Evolutionary conservation across 192 early-diverging fungal species (phyloP).

Genomic region (Backusella sp.): DNA sequence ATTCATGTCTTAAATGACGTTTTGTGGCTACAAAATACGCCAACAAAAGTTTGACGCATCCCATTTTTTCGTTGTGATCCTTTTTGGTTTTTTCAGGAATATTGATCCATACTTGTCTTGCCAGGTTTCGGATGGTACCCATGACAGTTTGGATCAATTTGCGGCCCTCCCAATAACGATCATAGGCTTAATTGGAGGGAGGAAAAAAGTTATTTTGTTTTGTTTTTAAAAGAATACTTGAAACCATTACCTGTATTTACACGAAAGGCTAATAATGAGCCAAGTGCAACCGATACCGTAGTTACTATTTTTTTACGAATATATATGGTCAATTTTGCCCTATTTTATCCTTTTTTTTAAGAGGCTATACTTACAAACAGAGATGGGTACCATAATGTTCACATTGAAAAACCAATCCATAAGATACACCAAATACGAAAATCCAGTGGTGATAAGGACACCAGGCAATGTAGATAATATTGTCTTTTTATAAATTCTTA

Average conservation of each 20-base stretch:
- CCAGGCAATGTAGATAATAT: slow-evolving; percentile 21
- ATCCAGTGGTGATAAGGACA: slow-evolving; percentile 17
- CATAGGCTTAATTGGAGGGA: slow-evolving; percentile 36
- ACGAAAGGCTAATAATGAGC: slow-evolving; percentile 79
- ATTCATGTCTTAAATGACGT: slow-evolving; percentile 65
- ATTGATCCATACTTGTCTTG: slow-evolving; percentile 69
- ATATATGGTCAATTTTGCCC: neutral
- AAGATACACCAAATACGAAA: slow-evolving; percentile 16
- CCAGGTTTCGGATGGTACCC: slow-evolving; percentile 65
- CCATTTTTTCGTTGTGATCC: slow-evolving; percentile 54
- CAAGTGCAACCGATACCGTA: slow-evolving; percentile 54
- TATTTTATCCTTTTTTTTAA: too few species aligned
- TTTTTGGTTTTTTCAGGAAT: slow-evolving; percentile 43
- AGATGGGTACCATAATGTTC: slow-evolving; percentile 15
- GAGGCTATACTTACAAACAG: slow-evolving; percentile 15
- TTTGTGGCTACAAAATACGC: slow-evolving; percentile 58
- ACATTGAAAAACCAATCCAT: slow-evolving; percentile 5
- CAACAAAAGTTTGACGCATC: slow-evolving; percentile 48
- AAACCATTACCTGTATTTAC: slow-evolving; percentile 59
- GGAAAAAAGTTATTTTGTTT: neutral
- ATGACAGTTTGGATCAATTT: slow-evolving; percentile 59
- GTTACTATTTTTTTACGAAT: slow-evolving; percentile 24
- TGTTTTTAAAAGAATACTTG: neutral
- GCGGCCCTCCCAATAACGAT: slow-evolving; percentile 79
- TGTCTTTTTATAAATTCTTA: neutral